phyloP scores from a whole-genome alignment of 768 basidiomycete species.

The Lactarius indigo region DNA sequence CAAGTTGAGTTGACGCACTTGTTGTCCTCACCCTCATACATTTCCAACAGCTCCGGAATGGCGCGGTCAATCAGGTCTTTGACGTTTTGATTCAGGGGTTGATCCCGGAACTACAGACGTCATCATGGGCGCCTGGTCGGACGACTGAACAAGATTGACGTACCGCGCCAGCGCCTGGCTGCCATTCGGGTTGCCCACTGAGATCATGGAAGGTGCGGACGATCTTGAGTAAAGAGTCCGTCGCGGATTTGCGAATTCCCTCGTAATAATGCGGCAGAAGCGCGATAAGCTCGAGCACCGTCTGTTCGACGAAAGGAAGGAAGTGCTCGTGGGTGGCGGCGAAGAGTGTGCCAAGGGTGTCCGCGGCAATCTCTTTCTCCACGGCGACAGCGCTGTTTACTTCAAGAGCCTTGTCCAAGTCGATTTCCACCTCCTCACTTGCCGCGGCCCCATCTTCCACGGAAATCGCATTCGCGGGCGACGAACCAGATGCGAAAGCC shows the following conservation, averaged over 20 bases:
- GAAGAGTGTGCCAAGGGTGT: constrained; percentile 91
- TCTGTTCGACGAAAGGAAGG: constrained; percentile 86
- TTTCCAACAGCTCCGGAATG: constrained; percentile 71
- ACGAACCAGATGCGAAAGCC: constrained; percentile 73
- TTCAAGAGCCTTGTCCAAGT: constrained; percentile 83
- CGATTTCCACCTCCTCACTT: constrained; percentile 63
- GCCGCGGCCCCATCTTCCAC: constrained; percentile 46
- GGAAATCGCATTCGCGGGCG: constrained; percentile 65
- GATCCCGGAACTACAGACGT: background rate
- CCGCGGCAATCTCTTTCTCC: constrained; percentile 98
- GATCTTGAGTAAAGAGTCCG: constrained; percentile 83
- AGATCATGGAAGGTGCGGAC: constrained; percentile 90
- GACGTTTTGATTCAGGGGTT: constrained; percentile 62
- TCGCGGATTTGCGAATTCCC: constrained; percentile 92
- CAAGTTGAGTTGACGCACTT: constrained; percentile 60
- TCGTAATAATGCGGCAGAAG: constrained; percentile 93
- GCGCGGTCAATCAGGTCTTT: constrained; percentile 75
- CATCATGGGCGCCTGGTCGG: background rate
- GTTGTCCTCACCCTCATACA: constrained; percentile 94
- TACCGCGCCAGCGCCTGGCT: constrained; percentile 64
- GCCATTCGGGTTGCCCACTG: constrained; percentile 79
- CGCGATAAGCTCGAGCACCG: constrained; percentile 70
- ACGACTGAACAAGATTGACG: constrained; percentile 30
- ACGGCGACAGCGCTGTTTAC: constrained; percentile 96
- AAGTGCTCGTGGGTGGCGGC: constrained; percentile 76